phyloP scores from a whole-genome alignment of 2,329 filamentous ascomycete species.

The Hypoxylon rubiginosum region DNA sequence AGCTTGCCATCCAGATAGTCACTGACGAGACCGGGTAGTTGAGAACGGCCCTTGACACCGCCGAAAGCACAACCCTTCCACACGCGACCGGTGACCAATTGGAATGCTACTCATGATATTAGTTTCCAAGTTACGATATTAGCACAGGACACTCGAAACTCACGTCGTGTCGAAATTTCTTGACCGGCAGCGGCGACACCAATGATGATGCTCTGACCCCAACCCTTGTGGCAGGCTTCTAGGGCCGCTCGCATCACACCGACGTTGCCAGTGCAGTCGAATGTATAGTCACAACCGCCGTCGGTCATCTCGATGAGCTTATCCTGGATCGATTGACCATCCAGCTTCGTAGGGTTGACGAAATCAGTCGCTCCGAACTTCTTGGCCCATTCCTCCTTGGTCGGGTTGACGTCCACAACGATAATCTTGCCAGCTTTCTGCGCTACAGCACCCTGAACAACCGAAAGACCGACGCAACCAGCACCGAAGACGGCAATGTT shows the following conservation, averaged over 20 bases:
- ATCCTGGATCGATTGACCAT: conserved; percentile 86
- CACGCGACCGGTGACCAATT: conserved; percentile 95
- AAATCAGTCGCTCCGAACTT: conserved; percentile 98
- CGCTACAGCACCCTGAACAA: conserved; percentile 92
- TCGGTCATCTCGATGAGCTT: conserved; percentile 98
- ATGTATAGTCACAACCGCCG: conserved; percentile 98
- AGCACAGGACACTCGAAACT: conserved; percentile 58
- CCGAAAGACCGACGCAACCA: conserved; percentile 94
- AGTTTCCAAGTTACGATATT: conserved; percentile 17
- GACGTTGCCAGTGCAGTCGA: conserved; percentile 98
- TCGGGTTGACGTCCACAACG: conserved; percentile 81
- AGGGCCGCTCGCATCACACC: conserved; percentile 92
- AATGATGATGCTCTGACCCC: conserved; percentile 98
- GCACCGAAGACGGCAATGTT: conserved; percentile 95
- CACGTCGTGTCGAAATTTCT: conserved; percentile 93
- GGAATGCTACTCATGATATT: conserved; percentile 78
- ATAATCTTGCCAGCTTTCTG: conserved; percentile 86
- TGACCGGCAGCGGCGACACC: conserved; percentile 96
- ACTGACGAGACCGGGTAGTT: conserved; percentile 86
- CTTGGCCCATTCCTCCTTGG: conserved; percentile 90
- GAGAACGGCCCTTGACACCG: conserved; percentile 96
- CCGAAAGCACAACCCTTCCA: conserved; percentile 99
- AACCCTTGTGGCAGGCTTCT: conserved; percentile 99
- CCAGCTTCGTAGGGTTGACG: conserved; percentile 88
- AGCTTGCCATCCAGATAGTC: conserved; percentile 92